Conservation (phyloP, 495 filamentous ascomycete genomes). For the Letharia lupina region DNA sequence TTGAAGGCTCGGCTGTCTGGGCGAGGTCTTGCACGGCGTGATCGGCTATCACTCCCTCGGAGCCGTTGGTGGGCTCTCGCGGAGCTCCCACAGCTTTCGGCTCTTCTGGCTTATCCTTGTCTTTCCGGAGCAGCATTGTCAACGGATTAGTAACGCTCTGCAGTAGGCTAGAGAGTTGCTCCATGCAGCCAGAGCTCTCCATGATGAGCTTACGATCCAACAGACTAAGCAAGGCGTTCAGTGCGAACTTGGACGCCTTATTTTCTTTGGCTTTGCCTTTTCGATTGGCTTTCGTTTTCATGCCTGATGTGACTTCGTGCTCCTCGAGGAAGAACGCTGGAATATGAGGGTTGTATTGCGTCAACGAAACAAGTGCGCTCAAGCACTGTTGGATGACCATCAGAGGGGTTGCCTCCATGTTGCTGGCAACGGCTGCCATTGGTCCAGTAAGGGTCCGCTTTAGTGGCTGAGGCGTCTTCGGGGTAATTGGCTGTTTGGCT, state of each 20-base stretch:
- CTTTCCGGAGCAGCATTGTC: slow-evolving; percentile 69
- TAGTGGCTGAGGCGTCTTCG: slow-evolving; percentile 70
- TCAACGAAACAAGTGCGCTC: slow-evolving; percentile 67
- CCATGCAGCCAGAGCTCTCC: slow-evolving; percentile 93
- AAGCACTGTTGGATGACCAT: slow-evolving; percentile 96
- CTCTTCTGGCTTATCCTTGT: slow-evolving; percentile 50
- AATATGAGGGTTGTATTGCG: slow-evolving; percentile 73
- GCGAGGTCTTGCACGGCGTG: slow-evolving; percentile 27
- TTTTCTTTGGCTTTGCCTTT: slow-evolving; percentile 81
- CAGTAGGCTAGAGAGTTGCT: slow-evolving; percentile 76
- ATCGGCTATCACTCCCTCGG: slow-evolving; percentile 19
- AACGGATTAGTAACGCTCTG: slow-evolving; percentile 84
- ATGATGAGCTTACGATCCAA: slow-evolving; percentile 88
- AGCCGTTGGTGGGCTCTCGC: slow-evolving; percentile 19
- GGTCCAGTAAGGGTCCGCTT: slow-evolving; percentile 61
- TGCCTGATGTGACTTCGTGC: slow-evolving; percentile 65
- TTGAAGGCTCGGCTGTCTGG: slow-evolving; percentile 20
- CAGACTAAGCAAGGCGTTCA: slow-evolving; percentile 82
- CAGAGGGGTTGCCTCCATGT: slow-evolving; percentile 77
- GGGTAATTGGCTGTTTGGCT: slow-evolving; percentile 66
- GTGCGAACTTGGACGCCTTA: slow-evolving; percentile 77
- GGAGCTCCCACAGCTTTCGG: slow-evolving; percentile 25
- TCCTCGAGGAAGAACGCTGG: slow-evolving; percentile 92
- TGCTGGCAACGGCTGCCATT: slow-evolving; percentile 46
- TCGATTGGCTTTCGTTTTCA: slow-evolving; percentile 68